Evolutionary conservation across 768 basidiomycete species (phyloP).

Genomic region (Basidioascus undulatus): DNA sequence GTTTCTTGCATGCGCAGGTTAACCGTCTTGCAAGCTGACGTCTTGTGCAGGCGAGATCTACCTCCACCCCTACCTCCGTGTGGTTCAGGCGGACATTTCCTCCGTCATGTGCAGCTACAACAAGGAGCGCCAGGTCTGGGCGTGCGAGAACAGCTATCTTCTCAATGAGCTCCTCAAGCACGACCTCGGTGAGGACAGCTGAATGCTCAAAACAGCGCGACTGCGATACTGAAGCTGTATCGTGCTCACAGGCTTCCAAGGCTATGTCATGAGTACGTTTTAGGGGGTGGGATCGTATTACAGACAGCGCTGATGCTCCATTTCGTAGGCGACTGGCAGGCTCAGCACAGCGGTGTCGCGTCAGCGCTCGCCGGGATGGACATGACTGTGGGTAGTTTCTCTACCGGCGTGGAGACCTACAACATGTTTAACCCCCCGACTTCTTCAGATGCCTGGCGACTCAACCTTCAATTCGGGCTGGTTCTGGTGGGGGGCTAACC

Average conservation of each 20-base stretch:
- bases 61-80: slow-evolving; percentile 16
- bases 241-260: too few relatives aligned
- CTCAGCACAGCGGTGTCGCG: not conserved
- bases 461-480: too few relatives aligned
- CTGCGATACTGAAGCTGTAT: too few relatives aligned
- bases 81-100: slow-evolving; percentile 20
- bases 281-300: too few relatives aligned
- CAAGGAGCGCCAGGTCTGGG: slow-evolving; percentile 19
- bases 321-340: slow-evolving; percentile 3
- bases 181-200: too few relatives aligned
- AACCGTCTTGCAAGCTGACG: not conserved
- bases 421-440: too few relatives aligned
- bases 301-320: too few relatives aligned
- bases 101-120: slow-evolving; percentile 58
- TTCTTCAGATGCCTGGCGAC: too few relatives aligned
- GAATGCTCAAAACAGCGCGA: too few relatives aligned
- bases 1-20: not conserved
- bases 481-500: slow-evolving; percentile 45
- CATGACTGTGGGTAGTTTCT: not conserved
- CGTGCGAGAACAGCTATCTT: slow-evolving; percentile 47
- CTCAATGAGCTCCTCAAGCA: slow-evolving; percentile 51
- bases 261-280: not conserved
- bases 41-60: not conserved
- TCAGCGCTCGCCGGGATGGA: slow-evolving; percentile 1
- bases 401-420: slow-evolving; percentile 23